Conservation (phyloP, 1,284 basidiomycete genomes). For the Cystobasidium slooffiae region DNA sequence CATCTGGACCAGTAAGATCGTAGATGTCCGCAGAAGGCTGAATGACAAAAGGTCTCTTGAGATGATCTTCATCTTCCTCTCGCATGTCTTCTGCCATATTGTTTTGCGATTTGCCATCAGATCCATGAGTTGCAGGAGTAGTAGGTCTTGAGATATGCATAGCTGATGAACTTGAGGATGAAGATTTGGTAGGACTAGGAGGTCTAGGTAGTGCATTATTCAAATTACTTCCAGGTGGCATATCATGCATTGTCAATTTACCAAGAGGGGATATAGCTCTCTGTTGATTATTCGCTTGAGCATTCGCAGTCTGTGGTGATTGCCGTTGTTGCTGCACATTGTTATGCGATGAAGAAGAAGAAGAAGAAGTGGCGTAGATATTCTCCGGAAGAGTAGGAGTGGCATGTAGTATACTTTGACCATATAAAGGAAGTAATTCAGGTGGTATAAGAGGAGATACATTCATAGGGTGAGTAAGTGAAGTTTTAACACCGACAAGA, state of each 20-base stretch:
- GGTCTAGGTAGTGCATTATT: slow-evolving; percentile 13
- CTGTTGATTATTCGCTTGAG: background rate
- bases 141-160: slow-evolving; percentile 28
- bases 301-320: background rate
- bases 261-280: slow-evolving; percentile 28
- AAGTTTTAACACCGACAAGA: slow-evolving; percentile 49
- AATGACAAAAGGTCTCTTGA: background rate
- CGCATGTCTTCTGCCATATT: background rate
- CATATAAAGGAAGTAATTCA: slow-evolving; percentile 46
- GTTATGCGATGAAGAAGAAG: background rate
- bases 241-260: slow-evolving; percentile 20
- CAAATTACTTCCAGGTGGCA: slow-evolving; percentile 25
- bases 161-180: slow-evolving; percentile 9
- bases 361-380: background rate
- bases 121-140: slow-evolving; percentile 2
- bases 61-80: background rate
- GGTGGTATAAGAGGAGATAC: slow-evolving; percentile 51
- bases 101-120: background rate
- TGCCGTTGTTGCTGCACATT: background rate
- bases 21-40: slow-evolving; percentile 40
- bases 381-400: background rate
- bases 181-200: slow-evolving; percentile 30
- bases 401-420: slow-evolving; percentile 31
- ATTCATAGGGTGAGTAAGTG: slow-evolving; percentile 51
- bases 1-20: slow-evolving; percentile 43